Evolutionary conservation across 2,329 filamentous ascomycete species (phyloP).

Genomic region (Aspergillus persii): DNA sequence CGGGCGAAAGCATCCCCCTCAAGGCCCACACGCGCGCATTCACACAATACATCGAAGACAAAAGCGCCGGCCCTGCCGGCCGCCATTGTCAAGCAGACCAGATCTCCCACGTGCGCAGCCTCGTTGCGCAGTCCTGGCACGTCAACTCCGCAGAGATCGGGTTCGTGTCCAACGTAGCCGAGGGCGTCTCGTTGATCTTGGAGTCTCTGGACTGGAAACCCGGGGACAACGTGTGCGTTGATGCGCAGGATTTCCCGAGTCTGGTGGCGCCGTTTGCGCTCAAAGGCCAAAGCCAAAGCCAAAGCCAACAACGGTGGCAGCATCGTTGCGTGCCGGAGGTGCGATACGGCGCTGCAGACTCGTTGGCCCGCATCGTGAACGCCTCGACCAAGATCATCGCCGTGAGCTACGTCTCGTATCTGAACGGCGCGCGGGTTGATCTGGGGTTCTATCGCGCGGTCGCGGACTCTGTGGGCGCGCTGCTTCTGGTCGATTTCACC

Average conservation of each 20-base stretch:
- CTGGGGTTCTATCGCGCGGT: neutral
- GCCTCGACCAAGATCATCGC: neutral
- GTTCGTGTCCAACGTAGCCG: neutral
- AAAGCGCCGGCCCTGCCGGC: neutral
- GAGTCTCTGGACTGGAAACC: neutral
- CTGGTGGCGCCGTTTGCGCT: neutral
- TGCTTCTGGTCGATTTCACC: neutral
- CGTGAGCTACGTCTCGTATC: neutral
- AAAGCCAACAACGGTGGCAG: too few relatives aligned
- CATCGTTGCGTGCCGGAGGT: too few relatives aligned
- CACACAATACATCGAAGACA: neutral
- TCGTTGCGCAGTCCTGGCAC: neutral
- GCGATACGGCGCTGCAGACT: too few relatives aligned
- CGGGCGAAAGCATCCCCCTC: neutral
- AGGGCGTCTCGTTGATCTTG: neutral
- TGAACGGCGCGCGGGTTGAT: neutral
- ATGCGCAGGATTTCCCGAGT: neutral
- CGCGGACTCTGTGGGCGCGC: neutral
- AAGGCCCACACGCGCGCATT: neutral
- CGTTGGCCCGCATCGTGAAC: neutral
- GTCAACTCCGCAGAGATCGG: neutral
- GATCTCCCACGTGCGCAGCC: neutral
- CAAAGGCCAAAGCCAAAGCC: neutral
- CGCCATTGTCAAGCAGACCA: neutral
- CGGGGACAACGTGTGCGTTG: neutral